Base-by-base conservation (phyloP, 2,329 filamentous ascomycete species). In the Aspergillus vadensis region DNA sequence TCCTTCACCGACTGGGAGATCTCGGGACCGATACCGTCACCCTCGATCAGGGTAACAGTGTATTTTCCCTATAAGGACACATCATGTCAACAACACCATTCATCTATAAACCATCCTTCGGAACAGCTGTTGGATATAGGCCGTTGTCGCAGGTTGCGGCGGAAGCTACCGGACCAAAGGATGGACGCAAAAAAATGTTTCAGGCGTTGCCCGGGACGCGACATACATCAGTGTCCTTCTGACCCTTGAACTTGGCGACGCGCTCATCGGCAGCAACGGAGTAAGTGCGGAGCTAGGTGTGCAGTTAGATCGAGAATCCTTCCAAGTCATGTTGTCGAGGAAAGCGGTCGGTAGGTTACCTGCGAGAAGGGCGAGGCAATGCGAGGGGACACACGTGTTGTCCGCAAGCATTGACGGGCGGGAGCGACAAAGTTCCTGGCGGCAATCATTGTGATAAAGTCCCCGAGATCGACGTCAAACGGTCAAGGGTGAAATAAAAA, bases 1-100 rank as follows among this genome's bases (percentile, higher is more conserved):
- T 97, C 91, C 88, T 98, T 99, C 76, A 99, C 93, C 54, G 95
- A 96, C 81, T 97, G 89, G 68, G 95, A 88, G 77, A 99, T 99
- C 83, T 99, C 94, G 67, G 95, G 95, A 64, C 95, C 95, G 78
- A 99, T 99, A 78, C 95, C 95, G 76, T 99, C 96, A 81, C 96
- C 95, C 86, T 99, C 96, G 69, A 99, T 99, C 81, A 99, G 85
- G 72, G 91, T 94, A 74, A 99, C 95, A 60, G 91, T 91, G 86
- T 90, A 99, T 81, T 95, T 95, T 76, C 95, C 95, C 92, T 96
- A 72, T 62, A 68, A 44, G 65, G 30, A 52, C 19, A 58, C 49
- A 57, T 17, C 17, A 43, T 21, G 60, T 71, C 57, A 66, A 57
- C 60, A 59, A 19, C 53, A 59, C 67, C 44, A 64, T 61, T 55